Conservation (phyloP, 495 filamentous ascomycete genomes). For the Neurospora sp. region DNA sequence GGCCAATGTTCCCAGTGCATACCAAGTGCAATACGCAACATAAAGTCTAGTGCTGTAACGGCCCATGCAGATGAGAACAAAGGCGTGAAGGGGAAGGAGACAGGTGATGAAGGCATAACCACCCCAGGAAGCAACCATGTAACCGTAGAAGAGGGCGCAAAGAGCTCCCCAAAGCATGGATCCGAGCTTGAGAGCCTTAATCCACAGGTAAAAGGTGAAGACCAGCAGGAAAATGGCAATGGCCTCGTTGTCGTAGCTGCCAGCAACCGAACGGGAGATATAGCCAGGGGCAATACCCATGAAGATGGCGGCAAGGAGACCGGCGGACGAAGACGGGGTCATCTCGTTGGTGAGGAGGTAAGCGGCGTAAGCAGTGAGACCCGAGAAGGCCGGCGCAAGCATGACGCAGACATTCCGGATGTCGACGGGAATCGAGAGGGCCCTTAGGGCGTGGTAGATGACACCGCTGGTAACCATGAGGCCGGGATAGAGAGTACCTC, state of each 20-base stretch:
- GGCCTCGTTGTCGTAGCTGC: constrained; percentile 99
- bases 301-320: constrained; percentile 86
- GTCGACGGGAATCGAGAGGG: constrained; percentile 89
- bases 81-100: constrained; percentile 87
- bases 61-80: constrained; percentile 95
- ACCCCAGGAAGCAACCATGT: constrained; percentile 99
- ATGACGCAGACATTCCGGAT: constrained; percentile 98
- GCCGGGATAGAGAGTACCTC: constrained; percentile 95
- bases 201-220: constrained; percentile 98
- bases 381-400: constrained; percentile 91
- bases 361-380: constrained; percentile 83
- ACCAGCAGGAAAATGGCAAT: constrained; percentile 98
- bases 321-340: constrained; percentile 82
- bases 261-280: constrained; percentile 93
- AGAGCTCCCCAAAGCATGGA: constrained; percentile 93
- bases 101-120: constrained; percentile 99
- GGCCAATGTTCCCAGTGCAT: constrained; percentile 87
- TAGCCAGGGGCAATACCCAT: constrained; percentile 98
- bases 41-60: constrained; percentile 89
- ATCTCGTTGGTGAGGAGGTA: constrained; percentile 97
- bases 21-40: constrained; percentile 96
- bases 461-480: constrained; percentile 98
- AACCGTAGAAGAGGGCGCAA: constrained; percentile 95
- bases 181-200: constrained; percentile 93
- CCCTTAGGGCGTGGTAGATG: constrained; percentile 90